phyloP scores from a whole-genome alignment of 2,329 filamentous ascomycete genomes.

The Ceratocystis destructans region DNA sequence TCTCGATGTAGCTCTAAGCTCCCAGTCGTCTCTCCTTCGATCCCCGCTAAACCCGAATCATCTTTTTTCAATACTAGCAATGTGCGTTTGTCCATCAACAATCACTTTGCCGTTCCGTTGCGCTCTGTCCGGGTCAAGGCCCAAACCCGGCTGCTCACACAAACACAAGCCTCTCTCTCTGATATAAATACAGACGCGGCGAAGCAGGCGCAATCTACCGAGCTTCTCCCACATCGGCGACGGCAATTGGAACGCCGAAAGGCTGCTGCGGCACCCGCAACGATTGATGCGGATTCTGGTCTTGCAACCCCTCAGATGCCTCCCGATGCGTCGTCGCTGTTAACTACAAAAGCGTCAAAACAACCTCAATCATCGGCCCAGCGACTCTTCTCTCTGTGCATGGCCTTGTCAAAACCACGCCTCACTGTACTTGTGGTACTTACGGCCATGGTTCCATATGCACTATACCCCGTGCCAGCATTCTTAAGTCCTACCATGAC shows the following conservation, averaged over 20 bases:
- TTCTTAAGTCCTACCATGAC: conserved; percentile 56
- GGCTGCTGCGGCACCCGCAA: conserved; percentile 12
- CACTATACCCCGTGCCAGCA: conserved; percentile 80
- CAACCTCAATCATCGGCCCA: conserved; percentile 40
- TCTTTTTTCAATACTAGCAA: conserved; percentile 16
- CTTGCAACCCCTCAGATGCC: conserved; percentile 28
- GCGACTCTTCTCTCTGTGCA: conserved; percentile 62
- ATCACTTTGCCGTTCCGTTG: conserved; percentile 12
- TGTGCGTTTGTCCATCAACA: conserved; percentile 13
- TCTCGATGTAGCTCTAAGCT: conserved; percentile 5
- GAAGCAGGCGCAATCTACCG: background rate
- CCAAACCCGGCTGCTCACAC: conserved; percentile 11
- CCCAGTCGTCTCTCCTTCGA: background rate
- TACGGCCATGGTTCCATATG: conserved; percentile 80
- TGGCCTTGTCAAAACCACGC: conserved; percentile 90
- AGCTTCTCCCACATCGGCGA: conserved; percentile 18
- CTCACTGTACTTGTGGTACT: conserved; percentile 84
- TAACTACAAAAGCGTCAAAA: conserved; percentile 38
- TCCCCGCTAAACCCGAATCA: conserved; percentile 2
- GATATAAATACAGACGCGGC: background rate
- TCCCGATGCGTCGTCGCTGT: conserved; percentile 40
- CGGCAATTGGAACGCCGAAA: conserved; percentile 19
- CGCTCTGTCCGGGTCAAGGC: conserved; percentile 7
- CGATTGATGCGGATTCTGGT: conserved; percentile 12
- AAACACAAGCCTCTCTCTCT: background rate